Evolutionary conservation across 2,329 filamentous ascomycete genomes (phyloP), one percentile per base, ranked within the genome.

Genomic region (Hysterium pulicare): DNA sequence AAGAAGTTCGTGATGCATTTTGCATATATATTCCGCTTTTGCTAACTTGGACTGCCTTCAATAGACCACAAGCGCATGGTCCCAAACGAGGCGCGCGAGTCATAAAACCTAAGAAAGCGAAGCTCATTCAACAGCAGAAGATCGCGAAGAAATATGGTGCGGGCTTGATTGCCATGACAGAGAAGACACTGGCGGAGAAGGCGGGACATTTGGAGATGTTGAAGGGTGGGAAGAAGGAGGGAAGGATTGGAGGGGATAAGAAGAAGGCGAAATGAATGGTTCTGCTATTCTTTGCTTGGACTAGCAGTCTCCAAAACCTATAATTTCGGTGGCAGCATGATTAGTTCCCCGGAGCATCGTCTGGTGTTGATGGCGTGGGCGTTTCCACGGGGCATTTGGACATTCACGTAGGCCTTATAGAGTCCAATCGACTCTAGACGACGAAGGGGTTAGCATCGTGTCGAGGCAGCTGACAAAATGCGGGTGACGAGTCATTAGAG

Each of bases 151-250:
- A 85, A 75, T 72, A 80, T 48, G 75, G 80, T 1, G 71, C 78
- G 0, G 82, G 82, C 0, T 66, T 87, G 31, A 77, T 77, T 3
- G 77, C 76, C 0, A 73, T 80, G 68, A 87, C 84, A n/a, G 84
- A 88, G 59, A 77, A 77, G 47, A 77, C 74, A 48, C 71, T 87
- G 8, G 84, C 83, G 10, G 71, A 80, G 47, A 79, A 79, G 56
- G 84, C 83, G 4, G 84, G 84, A 11, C 84, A 88, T 73, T 57
- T 87, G 57, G 84, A 88, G 64, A 59, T 87, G 57, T 62, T 87
- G 57, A 74, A 73, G 44, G 82, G 82, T 2, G 83, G 82, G 10
- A 86, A 84, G 75, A 83, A 78, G 66, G 37, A 39, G 37, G 26
- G 26, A 15, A 42, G 35, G 28, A 38, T 24, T 31, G 32, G 26